Evolutionary conservation across 2,329 filamentous ascomycete genomes (phyloP), one percentile per base, ranked within the genome.

Genomic region (Trichoderma pleuroti): DNA sequence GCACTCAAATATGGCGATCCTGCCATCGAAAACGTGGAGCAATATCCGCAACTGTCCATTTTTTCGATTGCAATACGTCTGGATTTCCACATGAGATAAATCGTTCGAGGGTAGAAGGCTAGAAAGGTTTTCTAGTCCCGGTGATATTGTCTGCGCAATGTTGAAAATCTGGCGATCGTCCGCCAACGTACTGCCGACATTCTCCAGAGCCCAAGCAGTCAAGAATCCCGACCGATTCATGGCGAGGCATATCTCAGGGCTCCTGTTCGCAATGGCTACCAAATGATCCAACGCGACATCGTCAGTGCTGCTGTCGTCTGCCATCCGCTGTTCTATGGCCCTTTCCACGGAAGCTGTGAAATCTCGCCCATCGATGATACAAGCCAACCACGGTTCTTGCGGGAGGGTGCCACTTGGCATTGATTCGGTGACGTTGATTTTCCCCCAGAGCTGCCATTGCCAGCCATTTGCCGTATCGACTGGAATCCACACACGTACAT

Each of bases 201-300:
- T 94, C 79, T 98, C 94, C 70, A 99, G 82, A 0, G 93, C 95
- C 93, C 95, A 98, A 0, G 93, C 93, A 52, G 93, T 94, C 91
- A 98, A 93, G 74, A 91, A 90, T 1, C 95, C 95, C 61, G 86
- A 84, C n/a, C 91, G 90, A 80, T 98, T 93, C 61, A 97, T 84
- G 10, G 95, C 90, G 28, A 98, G 86, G 74, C 94, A 96, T 3
- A 99, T 88, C 78, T 99, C 96, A 0, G 94, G 93, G 70, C 87
- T 92, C 66, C 91, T 91, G 72, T 95, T 96, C 11, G 93, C 93
- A 74, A 98, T 87, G 74, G 94, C 92, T 56, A 97, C 91, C 6
- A 98, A 84, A 77, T 97, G 93, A 75, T 96, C 91, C 64, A 98
- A 84, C 7, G 92, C 91, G 73, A 93, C 87, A 72, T 91, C 90